A percentile compares a stretch with the other conserved stretches of the same genome.
phyloP scores from a whole-genome alignment of 2,329 filamentous ascomycete genomes.

The Trichoderma arundinaceum region DNA sequence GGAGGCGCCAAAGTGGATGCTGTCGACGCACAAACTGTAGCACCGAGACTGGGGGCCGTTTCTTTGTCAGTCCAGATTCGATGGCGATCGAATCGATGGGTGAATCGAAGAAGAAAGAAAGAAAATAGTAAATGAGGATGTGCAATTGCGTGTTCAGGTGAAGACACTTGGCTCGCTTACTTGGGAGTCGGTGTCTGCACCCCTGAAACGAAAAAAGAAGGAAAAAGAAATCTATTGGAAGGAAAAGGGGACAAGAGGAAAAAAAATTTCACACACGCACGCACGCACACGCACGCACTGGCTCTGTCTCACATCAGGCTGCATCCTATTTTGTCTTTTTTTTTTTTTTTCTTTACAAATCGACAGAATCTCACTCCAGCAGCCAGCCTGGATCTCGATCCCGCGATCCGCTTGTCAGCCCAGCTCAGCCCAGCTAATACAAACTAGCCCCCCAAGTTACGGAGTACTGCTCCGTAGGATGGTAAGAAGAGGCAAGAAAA shows the following conservation, averaged over 20 bases:
- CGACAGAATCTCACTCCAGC: conserved; percentile 7
- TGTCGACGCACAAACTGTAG: background rate
- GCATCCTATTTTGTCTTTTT: background rate
- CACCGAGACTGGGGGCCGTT: too few species aligned
- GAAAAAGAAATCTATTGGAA: too few species aligned
- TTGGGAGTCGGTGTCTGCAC: too few species aligned
- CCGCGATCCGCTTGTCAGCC: conserved; percentile 30
- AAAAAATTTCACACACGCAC: background rate
- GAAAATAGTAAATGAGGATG: background rate
- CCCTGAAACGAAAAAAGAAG: too few species aligned
- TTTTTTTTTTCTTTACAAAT: background rate
- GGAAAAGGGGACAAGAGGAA: background rate
- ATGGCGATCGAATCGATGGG: background rate
- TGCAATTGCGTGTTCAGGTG: too few species aligned
- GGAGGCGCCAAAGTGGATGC: background rate
- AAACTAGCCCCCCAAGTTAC: too few species aligned
- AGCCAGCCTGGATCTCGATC: conserved; percentile 24
- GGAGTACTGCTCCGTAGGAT: too few species aligned
- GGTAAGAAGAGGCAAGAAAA: background rate
- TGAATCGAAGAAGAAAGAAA: background rate
- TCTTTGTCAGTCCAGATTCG: background rate
- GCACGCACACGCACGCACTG: background rate
- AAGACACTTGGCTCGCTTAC: too few species aligned
- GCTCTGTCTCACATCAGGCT: conserved; percentile 15
- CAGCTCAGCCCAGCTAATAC: conserved; percentile 25